Evolutionary conservation across 805 yeast genomes (phyloP), one percentile per base, ranked within the genome.

Genomic region (Schwanniomyces sp.): DNA sequence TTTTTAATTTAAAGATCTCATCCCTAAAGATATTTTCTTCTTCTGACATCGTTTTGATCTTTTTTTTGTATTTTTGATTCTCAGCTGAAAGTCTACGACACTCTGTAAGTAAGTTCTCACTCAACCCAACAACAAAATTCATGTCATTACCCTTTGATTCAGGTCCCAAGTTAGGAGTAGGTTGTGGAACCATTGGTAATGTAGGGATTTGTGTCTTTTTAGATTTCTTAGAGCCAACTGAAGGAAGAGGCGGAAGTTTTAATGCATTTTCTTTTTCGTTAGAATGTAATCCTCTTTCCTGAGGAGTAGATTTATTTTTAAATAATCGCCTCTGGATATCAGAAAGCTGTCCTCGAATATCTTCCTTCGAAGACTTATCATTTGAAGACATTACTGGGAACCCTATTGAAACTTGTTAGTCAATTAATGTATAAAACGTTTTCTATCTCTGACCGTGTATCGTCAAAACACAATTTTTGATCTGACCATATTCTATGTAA

Each of bases 11-110:
- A 55, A 52, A 47, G 7, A 64, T 57, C 50, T 73, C 71, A 34
- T 68, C 69, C 42, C 70, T 65, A 46, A 59, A 69, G 3, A 61
- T 64, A 16, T 69, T 67, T 41, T 73, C 65, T 44, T 79, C 82
- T 24, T 74, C 77, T 38, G 65, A 64, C n/a, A 71, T 55, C 2
- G 70, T 55, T 50, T 70, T 72, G 51, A 82, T 55, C 52, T 71
- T 73, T 14, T 62, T 52, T 49, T 76, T 75, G 52, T 75, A 70
- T 52, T 66, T 68, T 45, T 74, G 74, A 59, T 80, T 83, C 49
- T 85, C 89, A 24, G 86, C 84, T 46, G 81, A 85, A 47, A 87
- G 70, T 51, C 85, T 75, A 54, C 91, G 78, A 57, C 91, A 86
- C 62, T 88, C 90, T 39, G 78, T 69, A 14, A 87, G 72, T 52